Conservation (phyloP, 768 basidiomycete genomes). For the Mycena galopus region DNA sequence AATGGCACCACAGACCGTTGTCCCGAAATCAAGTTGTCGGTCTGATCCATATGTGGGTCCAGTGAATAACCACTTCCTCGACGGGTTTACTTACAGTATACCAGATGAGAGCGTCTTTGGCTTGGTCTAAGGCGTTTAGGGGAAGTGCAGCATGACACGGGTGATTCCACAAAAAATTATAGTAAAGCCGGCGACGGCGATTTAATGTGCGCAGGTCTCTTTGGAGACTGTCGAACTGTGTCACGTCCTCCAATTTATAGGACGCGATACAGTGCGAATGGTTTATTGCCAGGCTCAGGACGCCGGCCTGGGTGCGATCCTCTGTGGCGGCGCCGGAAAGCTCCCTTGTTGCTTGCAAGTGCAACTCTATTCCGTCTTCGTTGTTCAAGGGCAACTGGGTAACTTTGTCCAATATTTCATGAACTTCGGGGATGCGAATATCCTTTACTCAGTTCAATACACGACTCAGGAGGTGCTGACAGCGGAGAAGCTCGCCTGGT, state of each 20-base stretch:
- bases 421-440: conserved; percentile 53
- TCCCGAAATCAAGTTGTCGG: conserved; percentile 64
- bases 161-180: conserved; percentile 65
- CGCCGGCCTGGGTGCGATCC: conserved; percentile 25
- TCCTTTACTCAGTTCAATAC: conserved; percentile 47
- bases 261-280: conserved; percentile 63
- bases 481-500: conserved; percentile 45
- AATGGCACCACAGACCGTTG: conserved; percentile 62
- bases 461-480: neutral
- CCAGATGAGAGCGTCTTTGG: conserved; percentile 64
- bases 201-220: conserved; percentile 50
- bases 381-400: conserved; percentile 41
- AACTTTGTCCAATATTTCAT: conserved; percentile 46
- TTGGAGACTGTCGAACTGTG: conserved; percentile 41
- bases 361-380: conserved; percentile 55
- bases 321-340: conserved; percentile 17
- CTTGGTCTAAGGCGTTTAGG: conserved; percentile 57
- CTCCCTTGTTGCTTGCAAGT: conserved; percentile 49
- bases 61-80: neutral
- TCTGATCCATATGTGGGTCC: conserved; percentile 39
- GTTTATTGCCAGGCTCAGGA: conserved; percentile 58
- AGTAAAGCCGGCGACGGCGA: conserved; percentile 62
- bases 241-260: conserved; percentile 51
- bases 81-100: conserved; percentile 52
- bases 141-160: conserved; percentile 60